Conservation (phyloP, 2,329 filamentous ascomycete genomes). For the Hypoxylon sp. region DNA sequence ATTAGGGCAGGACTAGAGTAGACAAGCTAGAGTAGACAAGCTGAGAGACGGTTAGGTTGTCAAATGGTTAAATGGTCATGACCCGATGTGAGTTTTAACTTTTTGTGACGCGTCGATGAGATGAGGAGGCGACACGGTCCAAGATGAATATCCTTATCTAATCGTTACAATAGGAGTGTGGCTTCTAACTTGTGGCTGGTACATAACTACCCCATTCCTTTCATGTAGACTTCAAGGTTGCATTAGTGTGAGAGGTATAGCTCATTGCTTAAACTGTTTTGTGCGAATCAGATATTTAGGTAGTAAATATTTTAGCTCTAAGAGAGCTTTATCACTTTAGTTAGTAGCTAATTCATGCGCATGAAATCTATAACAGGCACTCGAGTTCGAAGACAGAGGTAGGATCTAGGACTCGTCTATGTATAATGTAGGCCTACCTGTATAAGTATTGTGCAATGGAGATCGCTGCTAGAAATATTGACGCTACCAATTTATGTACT, state of each 20-base stretch:
- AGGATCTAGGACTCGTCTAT: background rate
- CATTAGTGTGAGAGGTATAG: background rate
- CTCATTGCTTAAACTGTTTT: conserved; percentile 19
- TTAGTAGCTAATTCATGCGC: conserved; percentile 26
- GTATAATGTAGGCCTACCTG: conserved; percentile 2
- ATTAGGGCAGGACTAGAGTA: background rate
- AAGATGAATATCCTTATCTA: conserved; percentile 32
- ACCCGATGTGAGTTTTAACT: conserved; percentile 35
- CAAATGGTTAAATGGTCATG: background rate
- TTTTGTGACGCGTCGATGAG: conserved; percentile 41
- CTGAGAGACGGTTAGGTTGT: background rate
- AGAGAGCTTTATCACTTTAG: conserved; percentile 13
- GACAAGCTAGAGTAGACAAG: too few species aligned
- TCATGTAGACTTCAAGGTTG: background rate
- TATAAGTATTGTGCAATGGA: conserved; percentile 15
- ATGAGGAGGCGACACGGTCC: conserved; percentile 34
- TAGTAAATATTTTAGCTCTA: background rate
- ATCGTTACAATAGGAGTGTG: conserved; percentile 25
- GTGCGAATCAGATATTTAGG: conserved; percentile 32
- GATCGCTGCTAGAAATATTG: conserved; percentile 28
- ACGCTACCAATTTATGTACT: conserved; percentile 17
- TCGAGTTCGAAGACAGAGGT: conserved; percentile 19
- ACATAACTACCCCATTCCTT: background rate
- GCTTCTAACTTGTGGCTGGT: conserved; percentile 25
- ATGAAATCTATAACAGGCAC: conserved; percentile 28